These are phyloP conservation scores for Neofusicoccum sp. DNA, from an alignment of 2,329 filamentous ascomycete species.

Conservation along the genomic window DNA sequence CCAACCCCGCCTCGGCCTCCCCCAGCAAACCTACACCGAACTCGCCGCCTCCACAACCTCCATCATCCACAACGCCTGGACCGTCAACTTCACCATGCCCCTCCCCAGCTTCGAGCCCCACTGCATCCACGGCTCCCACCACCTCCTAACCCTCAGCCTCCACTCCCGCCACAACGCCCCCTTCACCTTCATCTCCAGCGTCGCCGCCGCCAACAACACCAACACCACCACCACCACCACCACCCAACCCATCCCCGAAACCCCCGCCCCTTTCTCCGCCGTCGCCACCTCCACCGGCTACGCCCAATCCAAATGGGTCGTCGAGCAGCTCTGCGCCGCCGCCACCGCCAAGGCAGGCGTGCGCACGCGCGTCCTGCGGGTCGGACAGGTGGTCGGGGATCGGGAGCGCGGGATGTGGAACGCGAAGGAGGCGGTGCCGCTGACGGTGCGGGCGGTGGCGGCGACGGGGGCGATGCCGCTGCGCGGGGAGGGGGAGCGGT, in stretches of 20 bases:
- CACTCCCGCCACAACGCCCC: slow-evolving; percentile 34
- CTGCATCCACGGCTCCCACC: slow-evolving; percentile 44
- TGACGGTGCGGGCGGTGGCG: slow-evolving; percentile 49
- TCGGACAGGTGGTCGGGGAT: slow-evolving; percentile 51
- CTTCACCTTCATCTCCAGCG: slow-evolving; percentile 48
- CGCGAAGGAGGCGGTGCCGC: slow-evolving; percentile 48
- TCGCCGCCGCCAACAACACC: slow-evolving; percentile 31
- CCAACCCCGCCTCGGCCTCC: slow-evolving; percentile 42
- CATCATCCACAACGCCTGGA: slow-evolving; percentile 55
- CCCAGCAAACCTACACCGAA: slow-evolving; percentile 21
- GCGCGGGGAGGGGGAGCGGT: slow-evolving; percentile 37
- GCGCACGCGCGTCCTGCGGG: slow-evolving; percentile 38
- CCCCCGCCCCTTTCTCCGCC: slow-evolving; percentile 32
- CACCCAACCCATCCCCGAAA: slow-evolving; percentile 32
- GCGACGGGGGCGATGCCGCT: slow-evolving; percentile 48
- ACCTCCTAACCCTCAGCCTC: slow-evolving; percentile 42
- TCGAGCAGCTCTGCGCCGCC: slow-evolving; percentile 44
- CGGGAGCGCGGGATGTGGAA: slow-evolving; percentile 50
- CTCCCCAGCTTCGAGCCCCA: slow-evolving; percentile 51
- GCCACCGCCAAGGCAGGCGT: slow-evolving; percentile 21
- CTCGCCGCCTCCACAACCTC: slow-evolving; percentile 33
- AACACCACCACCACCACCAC: slow-evolving; percentile 19
- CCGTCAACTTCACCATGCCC: slow-evolving; percentile 57
- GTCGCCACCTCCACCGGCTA: slow-evolving; percentile 53
- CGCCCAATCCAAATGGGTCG: slow-evolving; percentile 49